A percentile compares a stretch with the other conserved stretches of the same genome.
Conservation (phyloP, 805 yeast species). For the Kodamaea jinghongensis region DNA sequence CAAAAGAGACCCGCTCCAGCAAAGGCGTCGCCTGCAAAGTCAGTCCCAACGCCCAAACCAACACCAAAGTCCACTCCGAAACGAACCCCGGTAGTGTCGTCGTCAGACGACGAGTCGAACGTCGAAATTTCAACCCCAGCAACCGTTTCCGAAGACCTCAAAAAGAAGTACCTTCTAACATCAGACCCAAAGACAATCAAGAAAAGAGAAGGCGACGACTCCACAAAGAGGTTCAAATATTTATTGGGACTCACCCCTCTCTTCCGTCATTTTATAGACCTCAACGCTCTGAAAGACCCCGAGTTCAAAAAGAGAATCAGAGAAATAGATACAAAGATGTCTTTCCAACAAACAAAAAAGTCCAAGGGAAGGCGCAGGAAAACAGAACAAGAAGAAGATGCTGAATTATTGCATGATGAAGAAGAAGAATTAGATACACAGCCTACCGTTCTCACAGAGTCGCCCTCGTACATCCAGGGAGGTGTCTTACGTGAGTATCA, state of each 20-base stretch:
- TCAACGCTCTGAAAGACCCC: slow-evolving; percentile 76
- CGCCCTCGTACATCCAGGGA: slow-evolving; percentile 68
- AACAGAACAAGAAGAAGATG: slow-evolving; percentile 94
- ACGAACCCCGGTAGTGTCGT: slow-evolving; percentile 1
- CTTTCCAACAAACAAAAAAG: slow-evolving; percentile 30
- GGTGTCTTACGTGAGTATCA: slow-evolving; percentile 90
- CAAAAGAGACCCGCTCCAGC: not conserved
- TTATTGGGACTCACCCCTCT: slow-evolving; percentile 78
- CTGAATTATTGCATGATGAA: slow-evolving; percentile 82
- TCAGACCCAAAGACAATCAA: slow-evolving; percentile 59
- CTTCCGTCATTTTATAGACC: slow-evolving; percentile 83
- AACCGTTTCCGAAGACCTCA: slow-evolving; percentile 12
- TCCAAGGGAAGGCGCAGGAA: slow-evolving; percentile 62
- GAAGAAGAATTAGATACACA: slow-evolving; percentile 52
- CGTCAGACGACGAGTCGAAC: slow-evolving; percentile 1
- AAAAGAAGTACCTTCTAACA: slow-evolving; percentile 46
- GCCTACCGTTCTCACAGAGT: slow-evolving; percentile 71
- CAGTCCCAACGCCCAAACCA: slow-evolving; percentile 10
- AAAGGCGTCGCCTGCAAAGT: not conserved
- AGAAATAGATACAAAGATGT: slow-evolving; percentile 51
- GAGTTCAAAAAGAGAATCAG: slow-evolving; percentile 59
- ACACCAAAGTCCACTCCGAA: slow-evolving; percentile 30
- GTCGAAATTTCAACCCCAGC: not conserved
- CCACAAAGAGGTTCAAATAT: slow-evolving; percentile 77
- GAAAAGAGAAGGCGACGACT: slow-evolving; percentile 52